Base-by-base conservation (phyloP, 2,329 filamentous ascomycete genomes). In the Pseudocercospora fijiensis region DNA sequence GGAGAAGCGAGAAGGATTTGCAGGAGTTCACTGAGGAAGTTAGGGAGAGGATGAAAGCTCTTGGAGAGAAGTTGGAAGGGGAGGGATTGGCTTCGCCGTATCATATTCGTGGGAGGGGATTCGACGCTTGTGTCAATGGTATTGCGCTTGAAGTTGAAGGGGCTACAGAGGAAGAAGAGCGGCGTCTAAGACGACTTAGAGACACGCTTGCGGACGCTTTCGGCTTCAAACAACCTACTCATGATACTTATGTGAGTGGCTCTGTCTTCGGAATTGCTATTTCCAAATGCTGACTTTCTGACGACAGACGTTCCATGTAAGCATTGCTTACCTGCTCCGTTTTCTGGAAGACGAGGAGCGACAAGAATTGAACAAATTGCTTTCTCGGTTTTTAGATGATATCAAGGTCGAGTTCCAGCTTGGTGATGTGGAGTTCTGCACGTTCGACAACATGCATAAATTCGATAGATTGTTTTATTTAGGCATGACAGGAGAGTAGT, bases 371-470 rank as follows among this genome's bases (percentile, higher is more conserved):
- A 27, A n/a, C 22, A n/a, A 18, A 33, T 11, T 56, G 52, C 27
- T 56, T n/a, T 24, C 26, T n/a, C 10, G n/a, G 10, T 18, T 11
- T 24, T 28, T 33, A n/a, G 52, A 8, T 11, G 30, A n/a, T 28
- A 28, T 56, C 16, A 10, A 33, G 52, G 24, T 30, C 26, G 52
- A 56, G 27, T 56, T 56, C 30, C 52, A 56, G 30, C 52, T 56
- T 56, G 52, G 52, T n/a, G 18, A 24, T 18, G 52, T 56, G 16
- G 52, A 56, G 26, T 56, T 56, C 52, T 56, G 52, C 52, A 56
- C 52, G n/a, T 56, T 56, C 20, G 52, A 56, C 10, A 33, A 56
- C 30, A 56, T 56, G 52, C 24, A 56, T n/a, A n/a, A 18, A 11
- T 56, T 56, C 52, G n/a, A 56, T n/a, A 22, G 18, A 27, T 26